Base-by-base conservation (phyloP, 2,329 filamentous ascomycete genomes). In the Calonectria montana region DNA sequence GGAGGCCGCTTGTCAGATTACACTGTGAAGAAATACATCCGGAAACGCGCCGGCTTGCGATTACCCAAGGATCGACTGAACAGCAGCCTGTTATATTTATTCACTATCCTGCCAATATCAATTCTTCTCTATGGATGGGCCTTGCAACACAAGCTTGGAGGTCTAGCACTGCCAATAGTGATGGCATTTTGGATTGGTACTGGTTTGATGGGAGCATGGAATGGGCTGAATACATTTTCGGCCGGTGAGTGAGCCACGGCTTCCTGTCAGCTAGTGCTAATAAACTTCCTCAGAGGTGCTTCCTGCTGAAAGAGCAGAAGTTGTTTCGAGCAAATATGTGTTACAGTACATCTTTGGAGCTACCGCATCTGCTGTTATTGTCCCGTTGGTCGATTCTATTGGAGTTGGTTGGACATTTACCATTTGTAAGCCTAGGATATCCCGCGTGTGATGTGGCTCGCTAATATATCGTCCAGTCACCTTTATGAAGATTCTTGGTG, bases 191-290 rank as follows among this genome's bases (percentile, higher is more conserved):
- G 65, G 65, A 50, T 71, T 45, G 69, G 69, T 23, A 50, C 45
- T 23, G 69, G 69, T n/a, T n/a, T 71, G 41, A 68, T 71, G 69
- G 69, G 69, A 15, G 65, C 69, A 1, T 71, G 61, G 59, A 71
- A 71, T 43, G 65, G 64, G 16, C 25, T 71, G 7, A 71, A 71
- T 31, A 71, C 69, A 13, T 71, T 53, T 29, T 67, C 69, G 2
- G 59, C 69, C 3, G 69, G 65, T 71, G n/a, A 29, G 65, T 50
- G 13, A 7, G 8, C 16, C 6, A 37, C n/a, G 16, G 5, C 13
- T 15, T 31, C 9, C 4, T 29, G 31, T 12, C 5, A 12, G 37
- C n/a, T 8, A 2, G 16, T 25, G 25, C 43, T 67, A 15, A 67
- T 12, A 15, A 10, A 29, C 3, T 8, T 13, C 3, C 4, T 13